Base-by-base conservation (phyloP, 495 filamentous ascomycete genomes). In the Aspergillus saccharolyticus region DNA sequence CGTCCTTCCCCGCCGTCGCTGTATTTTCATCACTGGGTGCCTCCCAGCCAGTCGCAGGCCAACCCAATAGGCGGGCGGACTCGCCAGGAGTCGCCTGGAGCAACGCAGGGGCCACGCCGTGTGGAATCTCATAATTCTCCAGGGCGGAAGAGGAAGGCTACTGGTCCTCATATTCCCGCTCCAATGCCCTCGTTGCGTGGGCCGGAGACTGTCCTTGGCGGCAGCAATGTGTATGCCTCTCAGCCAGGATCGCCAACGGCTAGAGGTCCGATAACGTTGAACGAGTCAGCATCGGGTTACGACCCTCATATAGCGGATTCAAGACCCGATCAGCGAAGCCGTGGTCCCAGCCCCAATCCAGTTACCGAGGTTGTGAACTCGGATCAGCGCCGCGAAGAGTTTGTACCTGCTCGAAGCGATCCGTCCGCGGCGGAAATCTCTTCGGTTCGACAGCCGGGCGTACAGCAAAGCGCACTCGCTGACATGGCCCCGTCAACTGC, bases 11-110 rank as follows among this genome's bases (percentile, higher is more conserved):
- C 89, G 7, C 79, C 85, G 1, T 84, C 85, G 15, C 87, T 96
- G 50, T 95, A 90, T 66, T 96, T 96, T 59, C 91, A 96, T 66
- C 90, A 96, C 64, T 96, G 89, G 89, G 85, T 90, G 53, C 92
- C 92, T 5, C 91, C 91, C 22, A 78, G 77, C 54, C 69, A 78
- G 51, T 61, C 66, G n/a, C 66, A 65, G 10, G 63, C 69, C 9
- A 64, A 56, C 39, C 64, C 66, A 2, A 57, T 69, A n/a, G 54
- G 70, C 4, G 66, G 59, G 21, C 74, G 69, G 44, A 59, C 53
- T 19, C 67, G 60, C 44, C 67, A 69, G 33, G 71, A 69, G 4
- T 65, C 66, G 10, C 60, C 65, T 2, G 56, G 58, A 8, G 17
- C 57, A 6, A 62, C 68, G 42, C 57, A 55, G 15, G 52, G 60